Base-by-base conservation (phyloP, 2,329 filamentous ascomycete genomes). In the Fonsecaea nubica region DNA sequence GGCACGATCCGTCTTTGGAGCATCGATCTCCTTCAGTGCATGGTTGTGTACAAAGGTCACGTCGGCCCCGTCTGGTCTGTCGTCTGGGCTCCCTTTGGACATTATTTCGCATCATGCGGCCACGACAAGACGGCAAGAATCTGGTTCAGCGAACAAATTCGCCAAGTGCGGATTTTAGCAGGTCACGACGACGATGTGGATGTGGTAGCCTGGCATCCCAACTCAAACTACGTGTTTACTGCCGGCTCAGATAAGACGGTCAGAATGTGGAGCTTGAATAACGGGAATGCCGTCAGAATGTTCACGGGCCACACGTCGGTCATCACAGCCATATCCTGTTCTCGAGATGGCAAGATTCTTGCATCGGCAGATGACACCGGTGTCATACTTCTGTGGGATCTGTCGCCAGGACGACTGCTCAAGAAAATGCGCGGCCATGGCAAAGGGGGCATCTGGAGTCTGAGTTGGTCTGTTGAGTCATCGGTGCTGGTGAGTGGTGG, bases 131-230 rank as follows among this genome's bases (percentile, higher is more conserved):
- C 92, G 1, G 92, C 93, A 8, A 89, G 95, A 15, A 83, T 98
- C 12, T 99, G 94, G 92, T 90, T 90, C 68, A 96, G 96, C 69
- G 93, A 97, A 75, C 92, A 96, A 71, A 93, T 96, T 52, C 93
- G 93, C 30, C 91, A 93, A 10, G 87, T 95, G 69, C 90, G 95
- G 52, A 86, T 98, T 57, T 89, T 97, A 69, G 92, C 94, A 2
- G 95, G 95, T 0, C 95, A 99, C 75, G 93, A 98, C 72, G 92
- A 93, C 21, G 90, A 92, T 72, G 92, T 97, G n/a, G 96, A 96
- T 59, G 89, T 89, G 52, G 85, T 97, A n/a, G 85, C 91, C 13
- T 99, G 95, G 89, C 95, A 99, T 74, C 92, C 94, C 0, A 99
- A 99, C 76, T 92, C 92, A 18, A 88, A 91, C 5, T 99, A 98